Base-by-base conservation (phyloP, 805 yeast species). In the Starmerella vitae region DNA sequence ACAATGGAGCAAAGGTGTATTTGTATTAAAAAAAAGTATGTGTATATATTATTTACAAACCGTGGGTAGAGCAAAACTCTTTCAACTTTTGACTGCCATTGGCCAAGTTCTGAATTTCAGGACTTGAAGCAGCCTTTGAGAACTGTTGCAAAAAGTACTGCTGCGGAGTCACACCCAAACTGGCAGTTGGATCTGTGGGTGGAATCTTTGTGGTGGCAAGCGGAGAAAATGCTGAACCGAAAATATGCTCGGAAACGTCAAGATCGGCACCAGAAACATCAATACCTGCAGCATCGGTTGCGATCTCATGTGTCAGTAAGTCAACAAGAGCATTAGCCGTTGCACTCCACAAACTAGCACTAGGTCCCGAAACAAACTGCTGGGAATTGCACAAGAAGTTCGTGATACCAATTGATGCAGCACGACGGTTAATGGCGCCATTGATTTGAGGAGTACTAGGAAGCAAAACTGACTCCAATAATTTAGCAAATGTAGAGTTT, bases 161-260 rank as follows among this genome's bases (percentile, higher is more conserved):
- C 37, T 41, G 43, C 10, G 61, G 47, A 13, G 52, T 43, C 22
- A 34, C 33, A 12, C 42, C 45, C 10, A 83, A 59, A 19, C 65
- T 64, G 1, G 74, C 70, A 22, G 74, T 56, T 1, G 96, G 94
- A 59, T 91, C 96, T 47, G 72, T 66, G 3, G 77, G 68, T 46
- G 67, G 72, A 13, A 60, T 60, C 25, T 71, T 66, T 34, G 85
- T 75, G 2, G 80, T 70, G 1, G 70, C 73, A 43, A 91, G 65
- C 53, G 71, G 76, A 37, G 93, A 81, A 59, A 73, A 91, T 37
- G 77, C 74, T 0, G 95, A 78, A 2, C 97, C 97, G 60, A 86
- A 91, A 2, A 91, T 66, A 36, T 78, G 69, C 45, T 85, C 94
- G 37, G 79, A 85, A 22, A 70, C 51, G 47, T 77, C 78, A 21